Conservation (phyloP, 306 rosid species). For the Quercus variabilis region DNA sequence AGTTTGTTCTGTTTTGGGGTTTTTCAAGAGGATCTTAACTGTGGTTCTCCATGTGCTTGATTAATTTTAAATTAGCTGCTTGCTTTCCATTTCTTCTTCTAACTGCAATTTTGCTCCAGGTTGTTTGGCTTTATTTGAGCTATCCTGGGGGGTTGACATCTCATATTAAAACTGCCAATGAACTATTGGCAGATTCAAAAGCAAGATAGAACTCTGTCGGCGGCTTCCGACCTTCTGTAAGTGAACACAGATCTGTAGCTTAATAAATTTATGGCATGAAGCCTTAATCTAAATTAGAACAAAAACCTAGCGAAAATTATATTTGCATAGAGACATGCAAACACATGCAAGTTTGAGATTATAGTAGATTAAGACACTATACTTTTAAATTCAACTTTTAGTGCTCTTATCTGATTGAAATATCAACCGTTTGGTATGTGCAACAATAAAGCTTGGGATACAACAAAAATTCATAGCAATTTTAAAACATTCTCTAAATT, state of each 20-base stretch:
- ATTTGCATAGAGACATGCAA: not conserved
- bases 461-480: too few species aligned
- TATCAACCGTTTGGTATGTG: not conserved
- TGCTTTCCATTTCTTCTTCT: slow-evolving; percentile 7
- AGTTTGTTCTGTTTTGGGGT: not conserved
- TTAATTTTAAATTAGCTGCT: not conserved
- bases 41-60: not conserved
- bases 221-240: slow-evolving; percentile 87
- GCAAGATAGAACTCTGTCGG: slow-evolving; percentile 75
- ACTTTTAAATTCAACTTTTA: not conserved
- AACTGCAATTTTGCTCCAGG: slow-evolving; percentile 31
- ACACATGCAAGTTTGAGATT: not conserved
- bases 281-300: not conserved
- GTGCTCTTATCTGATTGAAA: not conserved
- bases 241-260: slow-evolving; percentile 13
- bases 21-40: not conserved
- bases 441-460: too few species aligned
- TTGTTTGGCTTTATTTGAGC: slow-evolving; percentile 61
- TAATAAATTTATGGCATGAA: not conserved
- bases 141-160: slow-evolving; percentile 78
- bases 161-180: slow-evolving; percentile 69
- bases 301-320: not conserved
- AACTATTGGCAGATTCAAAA: slow-evolving; percentile 78
- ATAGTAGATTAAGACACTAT: not conserved
- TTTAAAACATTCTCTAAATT: too few species aligned